Evolutionary conservation across 495 filamentous ascomycete species (phyloP), one percentile per base, ranked within the genome.

Genomic region (Sporormia fimetaria): DNA sequence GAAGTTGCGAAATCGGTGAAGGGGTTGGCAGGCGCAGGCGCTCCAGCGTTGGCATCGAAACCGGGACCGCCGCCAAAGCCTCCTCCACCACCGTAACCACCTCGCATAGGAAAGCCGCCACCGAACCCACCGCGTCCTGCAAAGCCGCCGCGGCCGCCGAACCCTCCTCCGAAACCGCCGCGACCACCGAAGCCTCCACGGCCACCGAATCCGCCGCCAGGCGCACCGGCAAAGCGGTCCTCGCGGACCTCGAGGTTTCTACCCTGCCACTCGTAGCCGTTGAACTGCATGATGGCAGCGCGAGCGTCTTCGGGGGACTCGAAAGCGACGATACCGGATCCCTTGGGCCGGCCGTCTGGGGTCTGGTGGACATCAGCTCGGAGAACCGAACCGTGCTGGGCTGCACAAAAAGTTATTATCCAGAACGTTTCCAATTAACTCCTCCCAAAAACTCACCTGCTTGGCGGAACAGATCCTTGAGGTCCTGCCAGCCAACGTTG

Each of bases 391-490:
- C 90, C 90, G 56, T 78, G 68, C 35, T 70, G 67, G 52, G 75
- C 77, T 54, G 41, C 18, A 37, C 18, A 39, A 45, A 25, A 28
- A 26, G 34, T 49, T 37, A 47, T 49, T 44, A 37, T 29, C 24
- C 23, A 22, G 21, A 11, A 22, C 31, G 27, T n/a, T 27, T 47
- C 16, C 43, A 22, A 12, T 22, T 4, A 17, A 3, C 28, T 37
- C 32, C 21, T 27, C 21, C 18, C 33, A 16, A 18, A 26, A 47
- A 74, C 81, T 74, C 74, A 94, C 90, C 83, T 67, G 90, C 85
- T 73, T 95, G 87, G 56, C 90, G 86, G 74, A 98, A 98, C 50
- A 98, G 70, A 65, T 98, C 90, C 70, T 98, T 98, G 59, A 98
- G 66, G 63, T 98, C 90, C 70, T 98, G 90, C 90, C 90, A 98